Evolutionary conservation across 2,329 filamentous ascomycete species (phyloP).

Genomic region (Phaeosphaeria sp.): DNA sequence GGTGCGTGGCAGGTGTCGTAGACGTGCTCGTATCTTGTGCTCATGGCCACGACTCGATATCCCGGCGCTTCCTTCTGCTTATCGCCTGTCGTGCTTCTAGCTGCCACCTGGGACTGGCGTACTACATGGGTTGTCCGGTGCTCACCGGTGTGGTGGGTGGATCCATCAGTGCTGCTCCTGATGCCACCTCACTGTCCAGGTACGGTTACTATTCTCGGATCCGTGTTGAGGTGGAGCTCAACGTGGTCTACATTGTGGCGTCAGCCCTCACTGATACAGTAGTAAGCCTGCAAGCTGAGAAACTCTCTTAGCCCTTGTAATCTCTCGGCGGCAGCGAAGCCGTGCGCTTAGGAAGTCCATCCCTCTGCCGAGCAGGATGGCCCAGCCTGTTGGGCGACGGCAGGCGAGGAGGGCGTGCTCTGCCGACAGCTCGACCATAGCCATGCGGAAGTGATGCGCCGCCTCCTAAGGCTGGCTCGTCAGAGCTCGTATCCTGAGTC

Average conservation of each 20-base stretch:
- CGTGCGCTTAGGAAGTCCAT: background rate
- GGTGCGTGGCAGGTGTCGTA: background rate
- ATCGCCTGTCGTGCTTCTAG: background rate
- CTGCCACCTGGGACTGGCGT: background rate
- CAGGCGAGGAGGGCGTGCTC: background rate
- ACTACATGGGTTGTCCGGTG: background rate
- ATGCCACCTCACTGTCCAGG: background rate
- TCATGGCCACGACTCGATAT: background rate
- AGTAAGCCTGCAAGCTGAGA: background rate
- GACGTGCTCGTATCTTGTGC: background rate
- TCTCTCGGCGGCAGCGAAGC: background rate
- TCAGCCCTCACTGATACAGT: background rate
- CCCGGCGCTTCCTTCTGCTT: background rate
- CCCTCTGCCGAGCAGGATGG: background rate
- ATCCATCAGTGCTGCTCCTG: background rate
- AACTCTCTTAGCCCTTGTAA: background rate
- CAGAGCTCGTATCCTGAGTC: background rate
- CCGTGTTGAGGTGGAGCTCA: background rate
- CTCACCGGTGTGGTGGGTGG: background rate
- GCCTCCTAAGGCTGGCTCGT: background rate
- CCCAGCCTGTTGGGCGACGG: background rate
- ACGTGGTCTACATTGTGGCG: background rate
- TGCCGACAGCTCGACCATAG: background rate
- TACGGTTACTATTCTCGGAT: background rate
- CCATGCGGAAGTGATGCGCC: background rate